Conservation (phyloP, 768 basidiomycete species). For the Termitomyces sp. region DNA sequence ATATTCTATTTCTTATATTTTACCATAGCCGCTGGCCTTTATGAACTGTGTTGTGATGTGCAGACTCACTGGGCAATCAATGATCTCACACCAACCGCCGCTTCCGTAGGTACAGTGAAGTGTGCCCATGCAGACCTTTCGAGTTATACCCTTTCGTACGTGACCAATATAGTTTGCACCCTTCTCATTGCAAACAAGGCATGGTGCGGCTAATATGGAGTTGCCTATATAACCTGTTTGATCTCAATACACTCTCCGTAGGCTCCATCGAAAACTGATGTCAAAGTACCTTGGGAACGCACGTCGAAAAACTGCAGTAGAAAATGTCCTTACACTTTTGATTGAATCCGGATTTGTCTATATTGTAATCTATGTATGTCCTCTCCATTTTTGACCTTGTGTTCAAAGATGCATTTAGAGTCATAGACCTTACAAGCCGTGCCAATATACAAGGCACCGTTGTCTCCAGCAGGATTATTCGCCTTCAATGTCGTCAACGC, state of each 20-base stretch:
- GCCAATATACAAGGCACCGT: constrained; percentile 21
- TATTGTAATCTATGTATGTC: constrained; percentile 20
- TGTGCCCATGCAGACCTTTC: constrained; percentile 22
- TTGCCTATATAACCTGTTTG: neutral
- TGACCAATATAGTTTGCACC: constrained; percentile 24
- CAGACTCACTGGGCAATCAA: constrained; percentile 19
- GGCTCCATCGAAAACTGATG: constrained; percentile 20
- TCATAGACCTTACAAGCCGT: constrained; percentile 22
- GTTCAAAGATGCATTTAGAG: neutral
- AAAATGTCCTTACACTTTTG: constrained; percentile 21
- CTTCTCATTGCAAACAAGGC: constrained; percentile 20
- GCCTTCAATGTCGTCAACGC: constrained; percentile 23
- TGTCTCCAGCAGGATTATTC: constrained; percentile 15
- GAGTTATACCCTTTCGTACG: constrained; percentile 24
- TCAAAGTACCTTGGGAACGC: constrained; percentile 17
- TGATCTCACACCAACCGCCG: constrained; percentile 17
- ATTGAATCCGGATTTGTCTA: constrained; percentile 24
- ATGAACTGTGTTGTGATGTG: constrained; percentile 23
- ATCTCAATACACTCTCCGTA: neutral
- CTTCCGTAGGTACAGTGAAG: constrained; percentile 17
- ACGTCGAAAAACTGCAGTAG: constrained; percentile 19
- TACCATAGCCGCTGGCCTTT: constrained; percentile 19
- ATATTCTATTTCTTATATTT: neutral
- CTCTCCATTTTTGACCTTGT: neutral
- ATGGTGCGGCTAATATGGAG: constrained; percentile 12